These are phyloP conservation scores for Eucalyptus melliodora DNA, from an alignment of 345 rosid species.

Conservation along the genomic window DNA sequence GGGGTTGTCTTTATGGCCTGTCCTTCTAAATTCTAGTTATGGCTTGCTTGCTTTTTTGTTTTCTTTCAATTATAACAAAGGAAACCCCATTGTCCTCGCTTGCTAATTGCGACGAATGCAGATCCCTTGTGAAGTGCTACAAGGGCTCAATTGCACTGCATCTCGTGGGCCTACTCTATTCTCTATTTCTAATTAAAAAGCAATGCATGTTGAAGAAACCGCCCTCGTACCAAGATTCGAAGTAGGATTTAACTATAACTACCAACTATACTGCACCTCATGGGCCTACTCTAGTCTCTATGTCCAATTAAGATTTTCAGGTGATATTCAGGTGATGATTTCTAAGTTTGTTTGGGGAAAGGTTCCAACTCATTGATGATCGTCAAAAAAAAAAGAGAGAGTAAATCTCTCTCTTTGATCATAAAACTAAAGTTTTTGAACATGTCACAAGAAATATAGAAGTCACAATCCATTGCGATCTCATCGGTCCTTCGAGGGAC, in stretches of 20 bases:
- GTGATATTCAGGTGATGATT: background rate
- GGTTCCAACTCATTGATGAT: background rate
- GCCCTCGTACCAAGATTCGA: background rate
- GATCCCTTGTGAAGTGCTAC: background rate
- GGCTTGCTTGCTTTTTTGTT: background rate
- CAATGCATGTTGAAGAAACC: background rate
- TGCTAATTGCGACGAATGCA: background rate
- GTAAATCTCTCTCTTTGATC: background rate
- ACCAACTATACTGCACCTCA: background rate
- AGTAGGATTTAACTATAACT: background rate
- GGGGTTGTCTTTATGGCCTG: background rate
- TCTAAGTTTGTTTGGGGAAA: background rate
- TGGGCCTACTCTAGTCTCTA: background rate
- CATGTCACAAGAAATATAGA: background rate
- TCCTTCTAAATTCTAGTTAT: background rate
- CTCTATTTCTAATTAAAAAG: background rate
- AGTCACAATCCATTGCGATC: background rate
- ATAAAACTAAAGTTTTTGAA: background rate
- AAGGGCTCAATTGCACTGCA: background rate
- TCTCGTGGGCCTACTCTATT: background rate
- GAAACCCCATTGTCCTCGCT: background rate
- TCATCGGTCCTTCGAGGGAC: background rate
- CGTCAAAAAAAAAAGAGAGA: accelerated
- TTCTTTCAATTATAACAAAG: background rate
- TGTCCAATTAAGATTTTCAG: background rate